Conservation (phyloP, 768 basidiomycete genomes). For the Russula olivacea region DNA sequence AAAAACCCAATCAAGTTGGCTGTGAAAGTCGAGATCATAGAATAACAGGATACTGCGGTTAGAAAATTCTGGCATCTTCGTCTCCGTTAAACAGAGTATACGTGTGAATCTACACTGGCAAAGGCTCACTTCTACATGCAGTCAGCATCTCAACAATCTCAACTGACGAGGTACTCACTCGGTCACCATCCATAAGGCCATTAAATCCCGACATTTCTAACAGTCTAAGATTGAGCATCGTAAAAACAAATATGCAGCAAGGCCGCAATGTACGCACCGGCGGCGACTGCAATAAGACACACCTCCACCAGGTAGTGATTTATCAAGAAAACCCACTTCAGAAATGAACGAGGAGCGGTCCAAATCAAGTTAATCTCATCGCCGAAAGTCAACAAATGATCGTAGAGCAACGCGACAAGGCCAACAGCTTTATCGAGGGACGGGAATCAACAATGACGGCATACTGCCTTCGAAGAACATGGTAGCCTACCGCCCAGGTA, state of each 20-base stretch:
- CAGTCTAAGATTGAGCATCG: neutral
- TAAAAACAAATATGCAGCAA: neutral
- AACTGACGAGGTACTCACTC: neutral
- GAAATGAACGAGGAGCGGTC: constrained; percentile 34
- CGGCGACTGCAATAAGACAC: constrained; percentile 27
- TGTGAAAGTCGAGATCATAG: constrained; percentile 30
- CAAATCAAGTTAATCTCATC: constrained; percentile 41
- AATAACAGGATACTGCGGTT: constrained; percentile 25
- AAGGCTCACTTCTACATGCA: neutral
- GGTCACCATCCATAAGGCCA: neutral
- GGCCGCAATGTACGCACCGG: constrained; percentile 29
- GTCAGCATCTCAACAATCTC: neutral
- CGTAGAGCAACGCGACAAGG: constrained; percentile 36
- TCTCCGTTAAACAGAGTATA: neutral
- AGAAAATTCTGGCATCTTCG: constrained; percentile 33
- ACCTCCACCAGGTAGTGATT: constrained; percentile 37
- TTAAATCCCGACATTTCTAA: constrained; percentile 29
- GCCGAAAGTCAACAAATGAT: constrained; percentile 38
- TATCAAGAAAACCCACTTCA: constrained; percentile 38
- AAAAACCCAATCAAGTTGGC: constrained; percentile 34
- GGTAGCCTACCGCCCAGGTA: constrained; percentile 9
- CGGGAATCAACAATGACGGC: neutral
- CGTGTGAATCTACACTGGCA: neutral
- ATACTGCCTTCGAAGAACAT: neutral
- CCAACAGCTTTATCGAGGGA: constrained; percentile 29